Conservation (phyloP, 1,139 yeast genomes). For the Wickerhamomyces sp. region DNA sequence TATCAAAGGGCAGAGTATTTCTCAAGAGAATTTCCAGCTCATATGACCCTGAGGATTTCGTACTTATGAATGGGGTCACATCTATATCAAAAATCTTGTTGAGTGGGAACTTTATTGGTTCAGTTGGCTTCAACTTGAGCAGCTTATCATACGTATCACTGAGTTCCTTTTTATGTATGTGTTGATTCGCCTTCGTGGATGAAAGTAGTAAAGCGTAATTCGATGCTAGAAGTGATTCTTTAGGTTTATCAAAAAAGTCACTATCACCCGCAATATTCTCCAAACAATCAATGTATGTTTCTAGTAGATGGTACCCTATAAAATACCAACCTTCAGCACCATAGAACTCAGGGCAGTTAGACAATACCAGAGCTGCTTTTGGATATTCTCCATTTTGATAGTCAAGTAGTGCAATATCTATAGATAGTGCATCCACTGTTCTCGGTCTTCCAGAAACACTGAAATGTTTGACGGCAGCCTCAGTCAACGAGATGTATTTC, state of each 20-base stretch:
- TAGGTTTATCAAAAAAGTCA: slow-evolving; percentile 12
- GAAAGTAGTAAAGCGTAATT: slow-evolving; percentile 13
- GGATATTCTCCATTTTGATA: slow-evolving; percentile 54
- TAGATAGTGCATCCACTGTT: slow-evolving; percentile 66
- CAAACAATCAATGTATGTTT: slow-evolving; percentile 65
- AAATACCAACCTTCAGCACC: slow-evolving; percentile 67
- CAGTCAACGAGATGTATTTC: slow-evolving; percentile 24
- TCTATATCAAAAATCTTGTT: slow-evolving; percentile 6
- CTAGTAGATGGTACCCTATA: slow-evolving; percentile 61
- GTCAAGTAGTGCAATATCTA: slow-evolving; percentile 75
- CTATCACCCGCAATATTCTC: slow-evolving; percentile 35
- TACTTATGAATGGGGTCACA: slow-evolving; percentile 1
- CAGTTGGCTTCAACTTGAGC: not conserved
- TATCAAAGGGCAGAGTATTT: slow-evolving; percentile 3
- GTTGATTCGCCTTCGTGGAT: slow-evolving; percentile 3
- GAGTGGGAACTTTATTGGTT: slow-evolving; percentile 5
- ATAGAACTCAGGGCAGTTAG: slow-evolving; percentile 65
- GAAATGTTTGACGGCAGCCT: slow-evolving; percentile 28
- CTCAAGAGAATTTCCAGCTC: not conserved
- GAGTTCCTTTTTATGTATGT: not conserved
- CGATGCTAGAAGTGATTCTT: slow-evolving; percentile 8
- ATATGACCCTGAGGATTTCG: not conserved
- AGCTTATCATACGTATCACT: slow-evolving; percentile 3
- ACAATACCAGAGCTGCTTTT: slow-evolving; percentile 58
- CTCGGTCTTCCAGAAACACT: slow-evolving; percentile 35